Conservation (phyloP, 140 eudicot species). For the Bidens hawaiensis region DNA sequence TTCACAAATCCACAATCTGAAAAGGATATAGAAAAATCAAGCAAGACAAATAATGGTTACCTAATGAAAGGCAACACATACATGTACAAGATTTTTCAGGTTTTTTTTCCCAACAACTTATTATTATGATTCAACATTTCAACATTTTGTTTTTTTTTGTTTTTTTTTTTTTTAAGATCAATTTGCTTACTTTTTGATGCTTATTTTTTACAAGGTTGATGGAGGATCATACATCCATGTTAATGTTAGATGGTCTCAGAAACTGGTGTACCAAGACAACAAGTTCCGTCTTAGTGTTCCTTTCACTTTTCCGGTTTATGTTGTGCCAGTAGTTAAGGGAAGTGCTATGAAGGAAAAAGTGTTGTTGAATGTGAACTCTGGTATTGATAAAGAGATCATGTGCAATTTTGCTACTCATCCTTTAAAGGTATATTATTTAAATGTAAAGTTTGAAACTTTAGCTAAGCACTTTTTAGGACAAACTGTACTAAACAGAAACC, state of each 20-base stretch:
- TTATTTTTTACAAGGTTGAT: conserved; percentile 47
- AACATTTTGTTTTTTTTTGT: too few species aligned
- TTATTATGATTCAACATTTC: not conserved
- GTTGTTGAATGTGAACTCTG: conserved; percentile 57
- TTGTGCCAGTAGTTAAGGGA: conserved; percentile 65
- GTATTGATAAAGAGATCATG: conserved; percentile 44
- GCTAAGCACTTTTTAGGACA: not conserved
- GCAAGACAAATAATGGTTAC: conserved; percentile 47
- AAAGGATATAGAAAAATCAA: conserved; percentile 29
- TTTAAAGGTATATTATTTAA: conserved; percentile 63
- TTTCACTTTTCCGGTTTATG: conserved; percentile 67
- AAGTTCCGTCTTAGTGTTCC: conserved; percentile 63
- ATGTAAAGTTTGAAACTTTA: conserved; percentile 1
- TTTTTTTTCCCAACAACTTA: not conserved
- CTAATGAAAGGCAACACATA: conserved; percentile 58
- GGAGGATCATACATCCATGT: conserved; percentile 72
- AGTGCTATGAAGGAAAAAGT: conserved; percentile 62
- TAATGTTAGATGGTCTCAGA: conserved; percentile 78
- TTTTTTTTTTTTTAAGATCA: too few species aligned
- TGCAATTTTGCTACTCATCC: conserved; percentile 73
- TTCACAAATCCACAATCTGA: conserved; percentile 33
- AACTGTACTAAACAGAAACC: not conserved
- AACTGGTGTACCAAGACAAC: conserved; percentile 53
- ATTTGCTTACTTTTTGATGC: not conserved
- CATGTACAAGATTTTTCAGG: conserved; percentile 58